These are phyloP conservation scores for Cordyceps javanica DNA, from an alignment of 2,329 filamentous ascomycete genomes.

Conservation along the genomic window DNA sequence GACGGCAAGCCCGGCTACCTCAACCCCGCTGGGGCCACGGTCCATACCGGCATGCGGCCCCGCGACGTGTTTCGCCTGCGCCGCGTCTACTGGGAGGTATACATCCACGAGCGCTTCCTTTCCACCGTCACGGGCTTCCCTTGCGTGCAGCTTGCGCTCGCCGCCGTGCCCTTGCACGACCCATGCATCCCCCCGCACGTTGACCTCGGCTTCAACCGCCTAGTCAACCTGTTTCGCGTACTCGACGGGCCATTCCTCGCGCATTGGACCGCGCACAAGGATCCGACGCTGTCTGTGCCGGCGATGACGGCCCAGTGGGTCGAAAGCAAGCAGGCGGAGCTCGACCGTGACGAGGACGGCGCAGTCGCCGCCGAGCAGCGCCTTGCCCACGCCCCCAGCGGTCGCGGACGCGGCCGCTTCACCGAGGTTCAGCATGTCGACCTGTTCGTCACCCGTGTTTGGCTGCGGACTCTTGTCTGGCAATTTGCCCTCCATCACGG, in stretches of 20 bases:
- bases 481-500: conserved; percentile 34
- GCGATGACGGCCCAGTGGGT: conserved; percentile 32
- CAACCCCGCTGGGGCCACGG: neutral
- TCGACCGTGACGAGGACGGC: conserved; percentile 31
- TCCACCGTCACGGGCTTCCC: conserved; percentile 43
- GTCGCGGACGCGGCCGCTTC: conserved; percentile 22
- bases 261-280: conserved; percentile 30
- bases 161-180: conserved; percentile 25
- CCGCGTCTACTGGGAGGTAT: conserved; percentile 49
- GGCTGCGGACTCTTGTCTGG: conserved; percentile 36
- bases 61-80: conserved; percentile 23
- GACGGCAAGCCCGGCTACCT: neutral
- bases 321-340: conserved; percentile 33
- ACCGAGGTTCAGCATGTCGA: conserved; percentile 36
- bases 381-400: conserved; percentile 16
- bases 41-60: neutral
- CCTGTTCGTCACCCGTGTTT: conserved; percentile 34
- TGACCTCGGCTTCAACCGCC: conserved; percentile 30
- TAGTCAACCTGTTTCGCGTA: conserved; percentile 31
- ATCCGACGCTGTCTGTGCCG: conserved; percentile 16
- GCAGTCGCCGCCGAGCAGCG: conserved; percentile 23
- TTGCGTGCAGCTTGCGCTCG: conserved; percentile 28
- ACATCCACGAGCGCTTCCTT: conserved; percentile 52
- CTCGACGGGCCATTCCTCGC: conserved; percentile 33
- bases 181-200: conserved; percentile 29